Conservation (phyloP, 495 filamentous ascomycete species). For the Eremomyces bilateralis region DNA sequence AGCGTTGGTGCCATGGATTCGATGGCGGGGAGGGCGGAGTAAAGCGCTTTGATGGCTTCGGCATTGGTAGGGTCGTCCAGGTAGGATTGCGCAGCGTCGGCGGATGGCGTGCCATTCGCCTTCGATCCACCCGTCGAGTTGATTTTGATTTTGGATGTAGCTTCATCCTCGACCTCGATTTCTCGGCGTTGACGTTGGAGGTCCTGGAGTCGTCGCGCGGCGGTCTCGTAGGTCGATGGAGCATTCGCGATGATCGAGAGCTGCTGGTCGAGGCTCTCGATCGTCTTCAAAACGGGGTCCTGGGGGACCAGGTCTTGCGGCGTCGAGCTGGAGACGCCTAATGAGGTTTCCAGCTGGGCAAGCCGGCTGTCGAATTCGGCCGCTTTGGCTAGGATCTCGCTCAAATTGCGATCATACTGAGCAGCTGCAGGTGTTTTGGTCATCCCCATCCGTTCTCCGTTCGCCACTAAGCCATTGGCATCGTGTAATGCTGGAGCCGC, state of each 20-base stretch:
- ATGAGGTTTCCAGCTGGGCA: conserved; percentile 49
- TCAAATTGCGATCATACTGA: conserved; percentile 3
- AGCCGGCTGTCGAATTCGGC: conserved; percentile 76
- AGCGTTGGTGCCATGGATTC: conserved; percentile 69
- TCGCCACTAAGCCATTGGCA: too few relatives aligned
- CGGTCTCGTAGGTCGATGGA: conserved; percentile 50
- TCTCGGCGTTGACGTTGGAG: conserved; percentile 27
- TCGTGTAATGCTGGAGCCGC: too few relatives aligned
- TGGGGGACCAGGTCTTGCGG: conserved; percentile 37
- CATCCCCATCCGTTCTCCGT: not conserved
- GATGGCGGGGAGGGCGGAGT: conserved; percentile 72
- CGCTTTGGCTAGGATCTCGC: conserved; percentile 39
- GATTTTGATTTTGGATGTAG: not conserved
- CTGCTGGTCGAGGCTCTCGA: conserved; percentile 57
- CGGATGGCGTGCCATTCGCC: not conserved
- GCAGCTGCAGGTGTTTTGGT: too few relatives aligned
- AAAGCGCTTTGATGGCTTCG: conserved; percentile 80
- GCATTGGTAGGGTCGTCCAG: conserved; percentile 37
- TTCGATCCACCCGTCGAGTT: not conserved
- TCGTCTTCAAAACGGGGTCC: conserved; percentile 51
- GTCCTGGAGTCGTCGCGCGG: conserved; percentile 47
- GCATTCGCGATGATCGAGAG: conserved; percentile 42
- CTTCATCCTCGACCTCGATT: conserved; percentile 17
- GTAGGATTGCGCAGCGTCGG: too few relatives aligned
- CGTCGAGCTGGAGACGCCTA: conserved; percentile 52